phyloP scores from a whole-genome alignment of 129 eudicot species.

The Deinandra increscens region DNA sequence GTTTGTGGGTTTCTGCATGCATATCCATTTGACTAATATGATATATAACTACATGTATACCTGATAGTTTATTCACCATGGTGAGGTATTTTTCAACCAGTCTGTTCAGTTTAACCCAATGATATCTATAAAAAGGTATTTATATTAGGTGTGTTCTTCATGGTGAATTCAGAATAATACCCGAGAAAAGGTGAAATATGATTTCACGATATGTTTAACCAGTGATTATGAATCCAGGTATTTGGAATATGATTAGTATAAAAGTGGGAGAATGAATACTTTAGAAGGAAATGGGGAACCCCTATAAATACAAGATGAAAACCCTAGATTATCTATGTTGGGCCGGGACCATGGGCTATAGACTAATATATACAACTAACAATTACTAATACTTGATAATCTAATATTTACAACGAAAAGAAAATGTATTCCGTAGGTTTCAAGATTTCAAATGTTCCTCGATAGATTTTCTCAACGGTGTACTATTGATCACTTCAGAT shows the following conservation, averaged over 20 bases:
- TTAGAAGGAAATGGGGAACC: too few relatives aligned
- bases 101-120: conserved; percentile 3
- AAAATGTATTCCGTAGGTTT: not conserved
- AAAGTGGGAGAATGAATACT: too few relatives aligned
- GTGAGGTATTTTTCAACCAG: not conserved
- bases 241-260: not conserved
- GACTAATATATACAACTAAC: too few relatives aligned
- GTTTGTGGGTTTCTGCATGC: conserved; percentile 7
- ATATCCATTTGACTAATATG: conserved; percentile 3
- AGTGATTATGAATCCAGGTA: not conserved
- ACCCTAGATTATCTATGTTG: too few relatives aligned
- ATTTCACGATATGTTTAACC: not conserved
- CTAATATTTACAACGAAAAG: not conserved
- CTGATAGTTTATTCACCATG: not conserved
- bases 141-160: not conserved
- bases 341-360: too few relatives aligned
- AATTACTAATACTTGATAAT: not conserved
- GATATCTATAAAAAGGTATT: not conserved
- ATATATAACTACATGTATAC: not conserved
- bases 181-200: not conserved
- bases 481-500: too few relatives aligned
- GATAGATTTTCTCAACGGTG: too few relatives aligned
- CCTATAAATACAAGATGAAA: too few relatives aligned
- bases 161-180: not conserved
- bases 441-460: too few relatives aligned